These are phyloP conservation scores for Suillus clintonianus DNA, from an alignment of 768 basidiomycete species.

Conservation along the genomic window DNA sequence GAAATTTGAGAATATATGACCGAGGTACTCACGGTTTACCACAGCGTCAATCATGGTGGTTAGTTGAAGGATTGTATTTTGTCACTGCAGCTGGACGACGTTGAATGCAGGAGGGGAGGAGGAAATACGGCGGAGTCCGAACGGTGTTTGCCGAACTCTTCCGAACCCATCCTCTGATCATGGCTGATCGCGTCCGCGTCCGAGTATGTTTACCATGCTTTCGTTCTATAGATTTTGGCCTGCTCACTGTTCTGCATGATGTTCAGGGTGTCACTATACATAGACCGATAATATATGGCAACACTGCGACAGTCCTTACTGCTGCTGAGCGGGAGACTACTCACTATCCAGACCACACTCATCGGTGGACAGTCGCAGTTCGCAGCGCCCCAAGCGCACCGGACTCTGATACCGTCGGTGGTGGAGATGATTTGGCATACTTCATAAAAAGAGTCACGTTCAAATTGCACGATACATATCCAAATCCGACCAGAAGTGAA, in stretches of 20 bases:
- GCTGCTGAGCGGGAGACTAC: conserved; percentile 65
- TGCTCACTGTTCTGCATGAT: conserved; percentile 11
- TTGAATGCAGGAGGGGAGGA: conserved; percentile 11
- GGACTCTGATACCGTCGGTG: conserved; percentile 79
- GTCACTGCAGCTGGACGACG: conserved; percentile 15
- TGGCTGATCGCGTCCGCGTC: conserved; percentile 75
- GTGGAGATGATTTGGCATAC: conserved; percentile 86
- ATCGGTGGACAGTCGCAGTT: conserved; percentile 95
- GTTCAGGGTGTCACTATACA: conserved; percentile 81
- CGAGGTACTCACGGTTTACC: conserved; percentile 57
- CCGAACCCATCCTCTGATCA: conserved; percentile 44
- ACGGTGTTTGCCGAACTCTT: conserved; percentile 41
- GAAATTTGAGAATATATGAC: not conserved
- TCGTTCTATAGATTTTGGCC: conserved; percentile 7
- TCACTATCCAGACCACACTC: conserved; percentile 76
- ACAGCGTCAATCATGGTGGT: conserved; percentile 59
- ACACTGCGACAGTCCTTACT: conserved; percentile 80
- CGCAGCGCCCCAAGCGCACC: conserved; percentile 81
- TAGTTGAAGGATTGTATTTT: not conserved
- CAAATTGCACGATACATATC: conserved; percentile 96
- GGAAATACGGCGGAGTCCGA: conserved; percentile 32
- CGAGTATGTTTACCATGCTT: conserved; percentile 53
- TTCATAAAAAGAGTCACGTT: conserved; percentile 97
- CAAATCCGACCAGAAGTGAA: conserved; percentile 87
- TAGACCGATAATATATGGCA: conserved; percentile 94